Conservation (phyloP, 148 eudicot species). For the Simmondsia chinensis region DNA sequence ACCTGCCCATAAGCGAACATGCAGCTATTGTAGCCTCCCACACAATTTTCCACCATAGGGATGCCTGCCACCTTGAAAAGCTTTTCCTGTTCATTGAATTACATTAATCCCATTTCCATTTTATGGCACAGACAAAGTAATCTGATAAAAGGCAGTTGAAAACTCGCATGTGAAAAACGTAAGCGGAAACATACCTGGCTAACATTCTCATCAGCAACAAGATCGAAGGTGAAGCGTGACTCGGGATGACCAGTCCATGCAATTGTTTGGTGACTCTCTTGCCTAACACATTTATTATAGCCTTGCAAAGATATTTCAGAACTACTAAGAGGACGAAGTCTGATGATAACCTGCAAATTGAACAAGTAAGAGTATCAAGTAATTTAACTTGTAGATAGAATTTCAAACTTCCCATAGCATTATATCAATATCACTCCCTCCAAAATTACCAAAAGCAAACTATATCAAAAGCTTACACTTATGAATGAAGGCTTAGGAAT, state of each 20-base stretch:
- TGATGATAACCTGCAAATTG: slow-evolving; percentile 66
- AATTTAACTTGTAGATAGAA: no score
- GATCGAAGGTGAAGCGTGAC: slow-evolving; percentile 90
- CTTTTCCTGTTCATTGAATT: slow-evolving; percentile 50
- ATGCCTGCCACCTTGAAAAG: slow-evolving; percentile 93
- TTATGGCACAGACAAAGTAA: not conserved
- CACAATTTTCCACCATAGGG: slow-evolving; percentile 94
- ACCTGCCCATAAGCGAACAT: slow-evolving; percentile 99
- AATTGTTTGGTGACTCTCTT: slow-evolving; percentile 78
- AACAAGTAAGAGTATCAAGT: no score
- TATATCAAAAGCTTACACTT: no score
- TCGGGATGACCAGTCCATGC: slow-evolving; percentile 99
- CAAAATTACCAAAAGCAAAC: no score
- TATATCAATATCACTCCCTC: no score
- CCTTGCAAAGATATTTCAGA: slow-evolving; percentile 87
- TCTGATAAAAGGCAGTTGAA: not conserved
- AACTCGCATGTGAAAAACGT: not conserved
- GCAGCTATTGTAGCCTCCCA: slow-evolving; percentile 94
- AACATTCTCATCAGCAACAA: slow-evolving; percentile 89
- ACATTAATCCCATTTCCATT: slow-evolving; percentile 1
- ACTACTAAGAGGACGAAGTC: slow-evolving; percentile 75
- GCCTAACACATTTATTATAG: slow-evolving; percentile 59
- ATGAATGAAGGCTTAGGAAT: no score
- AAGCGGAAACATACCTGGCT: slow-evolving; percentile 51
- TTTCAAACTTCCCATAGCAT: no score